These are phyloP conservation scores for Pseudocercospora musae DNA, from an alignment of 2,329 filamentous ascomycete species.

Conservation along the genomic window DNA sequence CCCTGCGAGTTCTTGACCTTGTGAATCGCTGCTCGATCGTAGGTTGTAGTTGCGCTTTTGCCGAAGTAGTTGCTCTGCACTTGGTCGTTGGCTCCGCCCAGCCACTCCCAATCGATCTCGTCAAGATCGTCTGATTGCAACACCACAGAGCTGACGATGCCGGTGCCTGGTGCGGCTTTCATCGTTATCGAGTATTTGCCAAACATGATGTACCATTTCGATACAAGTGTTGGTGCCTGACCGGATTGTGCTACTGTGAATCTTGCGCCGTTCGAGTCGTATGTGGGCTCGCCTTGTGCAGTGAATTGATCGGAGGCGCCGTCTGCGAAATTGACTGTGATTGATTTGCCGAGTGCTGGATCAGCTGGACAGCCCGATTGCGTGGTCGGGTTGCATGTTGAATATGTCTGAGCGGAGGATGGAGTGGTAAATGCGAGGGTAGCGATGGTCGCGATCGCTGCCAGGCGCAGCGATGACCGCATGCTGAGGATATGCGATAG, in stretches of 20 bases:
- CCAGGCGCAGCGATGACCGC: conserved; percentile 35
- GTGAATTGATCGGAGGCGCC: conserved; percentile 77
- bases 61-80: conserved; percentile 98
- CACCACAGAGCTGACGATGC: conserved; percentile 90
- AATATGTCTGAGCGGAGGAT: conserved; percentile 52
- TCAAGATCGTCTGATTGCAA: conserved; percentile 88
- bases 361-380: conserved; percentile 66
- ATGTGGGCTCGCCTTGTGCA: conserved; percentile 61
- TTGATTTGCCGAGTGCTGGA: conserved; percentile 77
- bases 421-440: conserved; percentile 38
- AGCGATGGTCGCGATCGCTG: conserved; percentile 40
- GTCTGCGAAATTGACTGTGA: conserved; percentile 77
- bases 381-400: conserved; percentile 54
- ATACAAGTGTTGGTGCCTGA: conserved; percentile 80
- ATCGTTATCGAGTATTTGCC: conserved; percentile 82
- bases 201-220: conserved; percentile 99
- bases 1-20: conserved; percentile 65
- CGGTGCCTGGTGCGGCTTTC: conserved; percentile 80
- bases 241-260: conserved; percentile 77
- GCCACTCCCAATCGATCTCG: conserved; percentile 97
- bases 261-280: conserved; percentile 70
- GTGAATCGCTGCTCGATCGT: conserved; percentile 84
- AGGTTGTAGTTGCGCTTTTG: conserved; percentile 80
- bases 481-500: conserved; percentile 30
- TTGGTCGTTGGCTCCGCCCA: conserved; percentile 70